phyloP scores from a whole-genome alignment of 352 stramenopile species.

The Globisporangium cystogenes region DNA sequence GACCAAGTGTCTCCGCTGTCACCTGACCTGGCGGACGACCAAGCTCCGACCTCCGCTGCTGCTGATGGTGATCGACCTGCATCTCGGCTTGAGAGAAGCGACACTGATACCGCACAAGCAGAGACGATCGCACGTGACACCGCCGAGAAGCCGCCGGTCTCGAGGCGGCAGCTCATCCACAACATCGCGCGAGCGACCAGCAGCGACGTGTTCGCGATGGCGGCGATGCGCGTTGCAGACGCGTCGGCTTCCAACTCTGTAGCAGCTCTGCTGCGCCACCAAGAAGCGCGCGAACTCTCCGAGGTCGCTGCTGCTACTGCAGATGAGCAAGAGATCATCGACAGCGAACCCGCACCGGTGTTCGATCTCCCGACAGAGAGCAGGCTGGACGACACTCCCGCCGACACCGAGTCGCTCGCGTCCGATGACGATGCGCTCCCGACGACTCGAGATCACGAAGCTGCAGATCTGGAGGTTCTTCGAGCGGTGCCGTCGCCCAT shows the following conservation, averaged over 20 bases:
- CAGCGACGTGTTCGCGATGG: conserved; percentile 9
- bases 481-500: not conserved
- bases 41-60: not conserved
- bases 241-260: not conserved
- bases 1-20: not conserved
- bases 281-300: not conserved
- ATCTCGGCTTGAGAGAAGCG: not conserved
- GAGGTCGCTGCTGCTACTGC: conserved; percentile 8
- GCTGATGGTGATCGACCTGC: not conserved
- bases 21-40: not conserved
- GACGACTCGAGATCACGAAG: not conserved
- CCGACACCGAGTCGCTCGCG: not conserved
- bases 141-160: not conserved
- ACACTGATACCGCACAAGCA: not conserved
- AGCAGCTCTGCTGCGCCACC: not conserved
- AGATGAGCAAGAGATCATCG: not conserved
- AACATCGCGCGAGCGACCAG: conserved; percentile 16
- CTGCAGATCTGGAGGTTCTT: not conserved
- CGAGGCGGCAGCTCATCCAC: conserved; percentile 9
- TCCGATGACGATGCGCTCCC: not conserved
- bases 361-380: not conserved
- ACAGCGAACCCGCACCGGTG: not conserved
- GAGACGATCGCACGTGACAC: not conserved
- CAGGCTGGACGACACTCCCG: not conserved
- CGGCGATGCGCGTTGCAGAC: conserved; percentile 6